Evolutionary conservation across 2,329 filamentous ascomycete species (phyloP).

Genomic region (Fusarium keratoplasticum): DNA sequence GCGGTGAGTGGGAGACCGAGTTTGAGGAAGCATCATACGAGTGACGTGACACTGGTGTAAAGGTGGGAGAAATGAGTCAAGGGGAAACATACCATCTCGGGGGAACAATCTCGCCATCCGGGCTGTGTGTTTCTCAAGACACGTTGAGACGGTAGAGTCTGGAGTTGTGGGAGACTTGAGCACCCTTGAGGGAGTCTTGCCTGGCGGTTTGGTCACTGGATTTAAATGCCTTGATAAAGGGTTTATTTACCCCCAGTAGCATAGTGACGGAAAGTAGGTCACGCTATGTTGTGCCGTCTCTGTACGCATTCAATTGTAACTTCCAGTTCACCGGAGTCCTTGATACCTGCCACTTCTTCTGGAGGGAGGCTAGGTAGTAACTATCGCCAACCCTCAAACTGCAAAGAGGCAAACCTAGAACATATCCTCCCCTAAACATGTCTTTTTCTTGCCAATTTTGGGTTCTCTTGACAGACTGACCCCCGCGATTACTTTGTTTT

Average conservation of each 20-base stretch:
- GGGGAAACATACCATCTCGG: neutral
- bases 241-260: neutral
- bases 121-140: neutral
- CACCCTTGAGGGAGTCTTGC: neutral
- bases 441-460: neutral
- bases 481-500: neutral
- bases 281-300: constrained; percentile 14
- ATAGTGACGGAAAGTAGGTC: neutral
- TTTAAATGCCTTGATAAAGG: neutral
- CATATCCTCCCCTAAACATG: neutral
- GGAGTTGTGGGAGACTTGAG: neutral
- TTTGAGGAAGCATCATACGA: constrained; percentile 21
- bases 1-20: constrained; percentile 1
- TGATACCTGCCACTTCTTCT: constrained; percentile 2
- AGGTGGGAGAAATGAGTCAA: constrained; percentile 6
- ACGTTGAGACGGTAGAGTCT: neutral
- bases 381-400: neutral
- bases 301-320: constrained; percentile 19
- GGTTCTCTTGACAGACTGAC: neutral
- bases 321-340: constrained; percentile 8
- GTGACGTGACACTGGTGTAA: constrained; percentile 28
- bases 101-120: neutral
- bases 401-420: neutral
- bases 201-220: neutral
- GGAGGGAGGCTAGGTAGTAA: neutral